These are phyloP conservation scores for Phanerodontia chrysosporium DNA, from an alignment of 768 basidiomycete genomes.

Conservation along the genomic window DNA sequence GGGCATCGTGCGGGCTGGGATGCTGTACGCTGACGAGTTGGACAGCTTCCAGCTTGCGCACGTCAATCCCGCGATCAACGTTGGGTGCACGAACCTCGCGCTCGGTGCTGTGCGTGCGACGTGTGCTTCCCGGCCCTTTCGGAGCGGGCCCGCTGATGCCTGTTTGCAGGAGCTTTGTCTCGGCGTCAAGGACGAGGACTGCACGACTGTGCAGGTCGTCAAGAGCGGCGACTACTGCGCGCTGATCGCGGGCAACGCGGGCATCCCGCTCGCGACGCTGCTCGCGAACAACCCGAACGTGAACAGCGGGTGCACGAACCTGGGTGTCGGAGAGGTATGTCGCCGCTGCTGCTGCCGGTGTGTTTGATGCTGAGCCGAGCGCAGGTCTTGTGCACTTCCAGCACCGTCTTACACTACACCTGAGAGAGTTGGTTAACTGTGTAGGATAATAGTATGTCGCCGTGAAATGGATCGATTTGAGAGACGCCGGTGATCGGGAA, in stretches of 20 bases:
- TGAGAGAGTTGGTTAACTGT: background rate
- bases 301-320: conserved; percentile 45
- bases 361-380: background rate
- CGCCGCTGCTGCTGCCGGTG: background rate
- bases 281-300: conserved; percentile 64
- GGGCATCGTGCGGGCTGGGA: no score
- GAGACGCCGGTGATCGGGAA: no score
- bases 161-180: conserved; percentile 45
- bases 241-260: conserved; percentile 35
- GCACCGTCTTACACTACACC: background rate
- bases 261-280: conserved; percentile 44
- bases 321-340: conserved; percentile 55
- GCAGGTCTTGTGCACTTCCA: background rate
- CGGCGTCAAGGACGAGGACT: conserved; percentile 53
- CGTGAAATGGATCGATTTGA: no score
- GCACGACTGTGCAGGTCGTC: conserved; percentile 44
- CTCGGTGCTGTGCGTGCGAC: conserved; percentile 38
- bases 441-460: no score
- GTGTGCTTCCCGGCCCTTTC: no score
- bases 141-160: background rate
- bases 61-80: conserved; percentile 47
- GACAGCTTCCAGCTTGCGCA: conserved; percentile 57
- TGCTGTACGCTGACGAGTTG: no score
- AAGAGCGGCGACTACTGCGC: conserved; percentile 46
- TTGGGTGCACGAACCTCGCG: conserved; percentile 52